These are phyloP conservation scores for Coemansia sp. DNA, from an alignment of 192 early-diverging fungal species.

Conservation along the genomic window DNA sequence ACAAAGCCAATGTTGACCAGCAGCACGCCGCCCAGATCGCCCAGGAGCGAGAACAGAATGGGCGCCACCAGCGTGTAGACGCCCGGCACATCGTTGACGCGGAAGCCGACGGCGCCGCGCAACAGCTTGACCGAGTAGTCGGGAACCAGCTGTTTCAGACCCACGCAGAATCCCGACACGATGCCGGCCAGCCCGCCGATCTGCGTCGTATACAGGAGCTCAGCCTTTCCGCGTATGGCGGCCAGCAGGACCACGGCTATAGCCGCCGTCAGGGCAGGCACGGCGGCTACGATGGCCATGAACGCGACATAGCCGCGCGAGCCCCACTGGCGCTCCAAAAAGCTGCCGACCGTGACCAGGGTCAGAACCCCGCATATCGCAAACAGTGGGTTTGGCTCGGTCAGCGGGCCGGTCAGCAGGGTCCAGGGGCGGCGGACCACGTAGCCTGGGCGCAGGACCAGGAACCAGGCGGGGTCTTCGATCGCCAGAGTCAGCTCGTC, in stretches of 20 bases:
- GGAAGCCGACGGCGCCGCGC: constrained; percentile 59
- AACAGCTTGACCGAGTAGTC: constrained; percentile 73
- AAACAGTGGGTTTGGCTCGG: constrained; percentile 29
- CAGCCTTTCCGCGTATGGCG: constrained; percentile 2
- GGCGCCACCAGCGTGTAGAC: constrained; percentile 41
- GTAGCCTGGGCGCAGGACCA: constrained; percentile 36
- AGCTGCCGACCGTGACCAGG: constrained; percentile 55
- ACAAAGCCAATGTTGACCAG: constrained; percentile 69
- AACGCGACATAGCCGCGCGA: constrained; percentile 67
- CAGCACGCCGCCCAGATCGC: constrained; percentile 48
- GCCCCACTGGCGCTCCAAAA: constrained; percentile 83
- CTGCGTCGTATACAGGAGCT: constrained; percentile 21
- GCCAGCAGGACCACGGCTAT: constrained; percentile 3
- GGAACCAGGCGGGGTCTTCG: constrained; percentile 24
- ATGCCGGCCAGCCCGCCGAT: constrained; percentile 68
- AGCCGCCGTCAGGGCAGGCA: constrained; percentile 47
- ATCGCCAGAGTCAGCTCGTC: constrained; percentile 6
- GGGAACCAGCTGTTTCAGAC: constrained; percentile 85
- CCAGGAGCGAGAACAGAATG: constrained; percentile 24
- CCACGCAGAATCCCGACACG: constrained; percentile 69
- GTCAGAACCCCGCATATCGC: constrained; percentile 12
- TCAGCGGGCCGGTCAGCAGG: constrained; percentile 23
- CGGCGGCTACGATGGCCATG: constrained; percentile 47
- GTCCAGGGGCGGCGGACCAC: constrained; percentile 42
- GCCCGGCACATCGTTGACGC: constrained; percentile 43